These are phyloP conservation scores for Solanum rostratum DNA, from an alignment of 257 asterid species.

Conservation along the genomic window DNA sequence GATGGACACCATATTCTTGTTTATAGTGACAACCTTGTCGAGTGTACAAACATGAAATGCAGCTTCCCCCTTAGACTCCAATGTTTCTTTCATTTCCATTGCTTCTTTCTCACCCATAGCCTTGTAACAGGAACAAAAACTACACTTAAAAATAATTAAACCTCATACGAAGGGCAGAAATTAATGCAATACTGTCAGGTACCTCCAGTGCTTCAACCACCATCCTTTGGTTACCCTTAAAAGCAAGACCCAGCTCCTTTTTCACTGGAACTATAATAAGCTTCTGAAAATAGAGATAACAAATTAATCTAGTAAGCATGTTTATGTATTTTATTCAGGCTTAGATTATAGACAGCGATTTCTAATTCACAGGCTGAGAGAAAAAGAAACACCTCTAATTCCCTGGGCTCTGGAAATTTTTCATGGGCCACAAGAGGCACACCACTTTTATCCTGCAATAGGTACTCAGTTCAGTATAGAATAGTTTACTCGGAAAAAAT, in stretches of 20 bases:
- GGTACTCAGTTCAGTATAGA: background rate
- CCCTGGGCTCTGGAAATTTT: conserved; percentile 63
- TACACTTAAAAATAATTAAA: background rate
- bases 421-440: conserved; percentile 68
- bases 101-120: conserved; percentile 76
- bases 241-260: conserved; percentile 73
- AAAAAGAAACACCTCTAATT: conserved; percentile 55
- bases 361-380: background rate
- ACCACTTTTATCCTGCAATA: conserved; percentile 67
- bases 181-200: background rate
- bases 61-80: conserved; percentile 60
- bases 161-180: background rate
- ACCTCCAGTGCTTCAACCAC: conserved; percentile 77
- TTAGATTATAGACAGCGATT: background rate
- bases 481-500: background rate
- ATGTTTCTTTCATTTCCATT: conserved; percentile 55
- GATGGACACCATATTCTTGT: conserved; percentile 60
- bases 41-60: conserved; percentile 62
- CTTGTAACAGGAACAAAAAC: conserved; percentile 14
- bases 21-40: conserved; percentile 51
- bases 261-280: conserved; percentile 54
- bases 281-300: conserved; percentile 27
- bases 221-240: conserved; percentile 65
- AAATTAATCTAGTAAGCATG: background rate
- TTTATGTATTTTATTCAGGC: background rate